Conservation (phyloP, 345 rosid genomes). For the Cardamine chenopodiifolia region DNA sequence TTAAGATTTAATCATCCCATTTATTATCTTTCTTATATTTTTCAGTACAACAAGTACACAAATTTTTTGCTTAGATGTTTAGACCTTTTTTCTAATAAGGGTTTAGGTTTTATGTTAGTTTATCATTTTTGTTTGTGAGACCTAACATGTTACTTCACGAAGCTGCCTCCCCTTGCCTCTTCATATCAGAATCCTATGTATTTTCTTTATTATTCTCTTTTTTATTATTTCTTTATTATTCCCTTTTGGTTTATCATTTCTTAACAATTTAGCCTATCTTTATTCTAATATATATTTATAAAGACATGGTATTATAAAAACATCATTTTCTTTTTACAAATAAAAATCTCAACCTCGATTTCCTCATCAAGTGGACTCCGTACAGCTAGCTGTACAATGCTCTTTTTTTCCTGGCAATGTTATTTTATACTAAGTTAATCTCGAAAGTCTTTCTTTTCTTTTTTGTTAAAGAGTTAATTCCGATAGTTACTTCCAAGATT, state of each 20-base stretch:
- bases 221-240: neutral
- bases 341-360: slow-evolving; percentile 3
- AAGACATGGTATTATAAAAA: neutral
- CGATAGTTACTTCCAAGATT: neutral
- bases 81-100: neutral
- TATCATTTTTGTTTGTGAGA: slow-evolving; percentile 31
- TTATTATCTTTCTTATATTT: neutral
- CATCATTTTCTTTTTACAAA: neutral
- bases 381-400: slow-evolving; percentile 39
- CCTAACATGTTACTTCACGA: slow-evolving; percentile 46
- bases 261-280: neutral
- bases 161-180: slow-evolving; percentile 33
- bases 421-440: no score
- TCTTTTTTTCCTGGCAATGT: neutral
- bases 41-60: neutral
- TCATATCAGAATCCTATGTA: slow-evolving; percentile 44
- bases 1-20: neutral
- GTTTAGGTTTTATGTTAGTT: slow-evolving; percentile 20
- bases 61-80: neutral
- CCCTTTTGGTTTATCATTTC: no score
- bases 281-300: neutral
- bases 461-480: neutral
- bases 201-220: slow-evolving; percentile 8
- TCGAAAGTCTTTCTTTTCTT: no score
- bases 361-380: slow-evolving; percentile 37